A percentile compares a stretch with the other conserved stretches of the same genome.
Conservation (phyloP, 106 monocot genomes). For the Dendrobium huoshanense region DNA sequence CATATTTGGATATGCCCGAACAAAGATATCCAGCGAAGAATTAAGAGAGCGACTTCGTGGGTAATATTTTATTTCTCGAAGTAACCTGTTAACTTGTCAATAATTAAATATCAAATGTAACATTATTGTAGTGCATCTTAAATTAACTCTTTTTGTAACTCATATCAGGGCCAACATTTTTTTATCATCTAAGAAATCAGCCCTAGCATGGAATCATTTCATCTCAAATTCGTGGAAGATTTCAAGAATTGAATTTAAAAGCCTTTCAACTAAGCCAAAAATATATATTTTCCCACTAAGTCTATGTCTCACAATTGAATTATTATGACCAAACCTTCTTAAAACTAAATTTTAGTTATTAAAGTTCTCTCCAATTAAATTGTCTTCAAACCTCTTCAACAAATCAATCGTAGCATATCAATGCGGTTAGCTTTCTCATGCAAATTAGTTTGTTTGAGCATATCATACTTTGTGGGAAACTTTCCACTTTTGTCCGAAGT, state of each 20-base stretch:
- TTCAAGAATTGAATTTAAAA: neutral
- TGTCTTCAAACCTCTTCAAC: neutral
- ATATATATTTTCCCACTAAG: neutral
- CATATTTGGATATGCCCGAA: slow-evolving; percentile 96
- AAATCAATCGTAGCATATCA: neutral
- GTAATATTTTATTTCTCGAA: slow-evolving; percentile 31
- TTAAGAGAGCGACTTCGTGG: slow-evolving; percentile 82
- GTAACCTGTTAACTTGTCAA: neutral
- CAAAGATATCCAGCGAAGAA: slow-evolving; percentile 80
- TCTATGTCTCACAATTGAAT: neutral
- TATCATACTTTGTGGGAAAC: neutral
- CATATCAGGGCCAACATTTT: neutral
- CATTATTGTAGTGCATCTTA: neutral
- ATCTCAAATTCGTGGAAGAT: neutral
- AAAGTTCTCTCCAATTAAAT: neutral
- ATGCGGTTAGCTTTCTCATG: neutral
- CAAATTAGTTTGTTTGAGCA: neutral
- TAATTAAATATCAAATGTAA: neutral
- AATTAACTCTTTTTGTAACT: neutral
- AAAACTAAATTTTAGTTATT: neutral
- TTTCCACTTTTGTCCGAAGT: neutral
- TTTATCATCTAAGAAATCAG: neutral
- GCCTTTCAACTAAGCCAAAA: neutral
- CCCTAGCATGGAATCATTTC: neutral
- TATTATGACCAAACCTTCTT: neutral